A percentile compares a stretch with the other conserved stretches of the same genome.
phyloP scores from a whole-genome alignment of 805 yeast genomes.

The Metschnikowia koreensis region DNA sequence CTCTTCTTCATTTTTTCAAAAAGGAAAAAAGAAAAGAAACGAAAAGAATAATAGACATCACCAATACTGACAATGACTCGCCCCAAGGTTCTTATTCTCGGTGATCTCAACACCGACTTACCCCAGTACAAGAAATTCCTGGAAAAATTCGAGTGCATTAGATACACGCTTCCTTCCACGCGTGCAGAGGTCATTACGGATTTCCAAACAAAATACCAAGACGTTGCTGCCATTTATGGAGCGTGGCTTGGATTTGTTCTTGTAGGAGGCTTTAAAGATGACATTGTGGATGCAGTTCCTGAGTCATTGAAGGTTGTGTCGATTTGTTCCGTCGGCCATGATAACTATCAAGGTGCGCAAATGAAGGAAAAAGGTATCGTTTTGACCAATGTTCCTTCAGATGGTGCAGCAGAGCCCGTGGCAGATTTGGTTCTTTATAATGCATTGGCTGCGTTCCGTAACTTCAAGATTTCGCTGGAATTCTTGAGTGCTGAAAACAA shows the following conservation, averaged over 20 bases:
- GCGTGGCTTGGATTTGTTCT: constrained; percentile 56
- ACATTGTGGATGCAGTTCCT: constrained; percentile 47
- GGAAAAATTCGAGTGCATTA: constrained; percentile 35
- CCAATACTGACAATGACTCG: constrained; percentile 2
- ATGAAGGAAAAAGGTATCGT: constrained; percentile 44
- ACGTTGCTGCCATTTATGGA: constrained; percentile 54
- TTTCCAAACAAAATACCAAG: constrained; percentile 38
- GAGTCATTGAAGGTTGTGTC: constrained; percentile 45
- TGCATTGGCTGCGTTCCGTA: constrained; percentile 59
- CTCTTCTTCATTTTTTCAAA: too few relatives aligned
- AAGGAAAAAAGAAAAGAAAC: too few relatives aligned
- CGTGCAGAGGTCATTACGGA: constrained; percentile 41
- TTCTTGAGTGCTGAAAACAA: constrained; percentile 34
- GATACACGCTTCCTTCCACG: constrained; percentile 40
- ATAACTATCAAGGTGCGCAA: constrained; percentile 44
- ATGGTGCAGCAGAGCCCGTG: constrained; percentile 65
- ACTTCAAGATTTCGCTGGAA: constrained; percentile 47
- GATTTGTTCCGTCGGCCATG: constrained; percentile 58
- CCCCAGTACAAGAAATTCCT: constrained; percentile 47
- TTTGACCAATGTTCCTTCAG: constrained; percentile 56
- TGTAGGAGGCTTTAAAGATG: constrained; percentile 50
- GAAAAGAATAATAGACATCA: too few relatives aligned
- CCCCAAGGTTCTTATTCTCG: constrained; percentile 46
- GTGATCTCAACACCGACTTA: constrained; percentile 46
- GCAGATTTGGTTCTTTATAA: constrained; percentile 68